These are phyloP conservation scores for Dryas integrifolia DNA, from an alignment of 331 rosid genomes.

Conservation along the genomic window DNA sequence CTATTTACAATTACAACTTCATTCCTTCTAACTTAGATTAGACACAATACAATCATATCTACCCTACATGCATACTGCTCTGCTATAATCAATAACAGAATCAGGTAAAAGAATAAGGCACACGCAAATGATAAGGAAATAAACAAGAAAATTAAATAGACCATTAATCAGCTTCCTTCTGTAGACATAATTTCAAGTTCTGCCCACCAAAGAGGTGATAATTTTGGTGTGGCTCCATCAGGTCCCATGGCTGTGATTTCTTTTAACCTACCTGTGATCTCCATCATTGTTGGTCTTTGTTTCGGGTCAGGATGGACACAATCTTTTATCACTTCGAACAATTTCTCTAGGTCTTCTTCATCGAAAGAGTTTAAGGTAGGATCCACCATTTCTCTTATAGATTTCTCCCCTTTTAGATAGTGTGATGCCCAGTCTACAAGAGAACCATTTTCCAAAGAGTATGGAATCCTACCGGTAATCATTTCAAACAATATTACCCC, in stretches of 20 bases:
- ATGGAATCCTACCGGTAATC: constrained; percentile 67
- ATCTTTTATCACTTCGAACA: constrained; percentile 47
- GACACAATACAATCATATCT: constrained; percentile 19
- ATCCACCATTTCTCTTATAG: constrained; percentile 65
- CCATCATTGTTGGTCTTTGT: constrained; percentile 59
- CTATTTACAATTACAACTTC: constrained; percentile 32
- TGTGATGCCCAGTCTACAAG: constrained; percentile 59
- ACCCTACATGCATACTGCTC: constrained; percentile 22
- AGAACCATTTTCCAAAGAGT: constrained; percentile 47
- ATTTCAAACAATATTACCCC: constrained; percentile 74
- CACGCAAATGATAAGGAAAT: constrained; percentile 1
- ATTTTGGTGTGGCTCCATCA: constrained; percentile 70
- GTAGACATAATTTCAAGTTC: constrained; percentile 80
- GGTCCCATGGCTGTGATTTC: constrained; percentile 70
- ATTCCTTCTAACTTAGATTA: constrained; percentile 16
- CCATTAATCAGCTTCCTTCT: constrained; percentile 36
- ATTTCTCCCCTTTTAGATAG: constrained; percentile 49
- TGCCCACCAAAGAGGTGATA: constrained; percentile 97
- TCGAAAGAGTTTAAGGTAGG: constrained; percentile 50
- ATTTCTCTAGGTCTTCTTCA: constrained; percentile 47
- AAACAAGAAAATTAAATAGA: constrained; percentile 1
- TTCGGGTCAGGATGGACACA: constrained; percentile 53
- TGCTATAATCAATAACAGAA: constrained; percentile 24
- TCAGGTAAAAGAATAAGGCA: constrained; percentile 8
- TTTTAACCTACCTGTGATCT: constrained; percentile 53